Evolutionary conservation across 192 early-diverging fungal genomes (phyloP), one percentile per base, ranked within the genome.

Genomic region (Coemansia sp.): DNA sequence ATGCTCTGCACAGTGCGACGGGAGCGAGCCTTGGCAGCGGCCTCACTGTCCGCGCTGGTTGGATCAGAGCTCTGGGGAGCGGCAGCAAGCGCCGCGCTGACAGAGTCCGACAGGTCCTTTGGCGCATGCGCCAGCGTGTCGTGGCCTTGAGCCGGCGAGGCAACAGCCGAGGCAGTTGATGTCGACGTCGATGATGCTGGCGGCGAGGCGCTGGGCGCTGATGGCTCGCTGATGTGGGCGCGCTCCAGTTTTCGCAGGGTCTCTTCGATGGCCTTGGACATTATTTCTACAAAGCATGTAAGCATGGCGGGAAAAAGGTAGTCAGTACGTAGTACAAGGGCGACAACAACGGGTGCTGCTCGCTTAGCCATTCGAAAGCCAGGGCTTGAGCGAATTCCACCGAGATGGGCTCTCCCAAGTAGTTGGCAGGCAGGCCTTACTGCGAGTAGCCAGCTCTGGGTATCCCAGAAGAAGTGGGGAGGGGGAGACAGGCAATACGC

Each of bases 191-290:
- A 34, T n/a, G 57, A 60, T 41, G 74, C 66, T 59, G 78, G 71
- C 31, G 82, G 69, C 31, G 74, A 62, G 16, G 74, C 44, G 55
- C 40, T 68, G 31, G 68, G 47, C 8, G 31, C 57, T 34, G 57
- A 18, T 34, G 57, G 57, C 60, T 77, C 78, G 72, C 70, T 65
- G 42, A 85, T 77, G 51, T 70, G 67, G 22, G 82, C 64, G 63
- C 78, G 77, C 59, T 85, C 82, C 13, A 85, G 68, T 67, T 75
- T 80, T 33, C 66, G 73, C 59, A 85, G 75, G 49, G 82, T 80
- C 54, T 85, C 82, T 68, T 85, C 78, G 47, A 80, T 72, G 49
- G 82, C 75, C 72, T 77, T 85, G 68, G 82, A 80, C 82, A 85
- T 85, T 84, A 74, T 75, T 38, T 78, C 75, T 70, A 70, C 36